A percentile compares a stretch with the other conserved stretches of the same genome.
Evolutionary conservation across 805 yeast genomes (phyloP).

Genomic region (Kodamaea nitidulidarum): DNA sequence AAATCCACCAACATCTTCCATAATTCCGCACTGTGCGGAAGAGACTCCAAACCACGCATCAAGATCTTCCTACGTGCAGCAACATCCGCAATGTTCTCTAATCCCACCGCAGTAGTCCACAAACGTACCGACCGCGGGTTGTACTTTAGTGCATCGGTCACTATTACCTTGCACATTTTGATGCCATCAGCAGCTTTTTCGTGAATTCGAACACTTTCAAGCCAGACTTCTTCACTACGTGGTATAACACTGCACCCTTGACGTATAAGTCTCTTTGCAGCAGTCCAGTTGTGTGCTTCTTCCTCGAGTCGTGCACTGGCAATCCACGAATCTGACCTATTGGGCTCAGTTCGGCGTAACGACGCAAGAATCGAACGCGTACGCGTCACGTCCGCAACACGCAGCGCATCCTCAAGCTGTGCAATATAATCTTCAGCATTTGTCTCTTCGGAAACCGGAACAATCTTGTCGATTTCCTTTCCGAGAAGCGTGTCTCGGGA

Average conservation of each 20-base stretch:
- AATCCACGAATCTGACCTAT: slow-evolving; percentile 76
- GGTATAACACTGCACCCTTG: slow-evolving; percentile 75
- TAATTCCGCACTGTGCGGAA: slow-evolving; percentile 54
- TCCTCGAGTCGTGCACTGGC: slow-evolving; percentile 80
- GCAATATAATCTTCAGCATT: slow-evolving; percentile 9
- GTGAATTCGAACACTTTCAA: slow-evolving; percentile 69
- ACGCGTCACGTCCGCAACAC: slow-evolving; percentile 53
- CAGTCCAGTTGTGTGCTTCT: slow-evolving; percentile 48
- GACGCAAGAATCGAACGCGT: slow-evolving; percentile 62
- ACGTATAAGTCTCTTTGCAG: slow-evolving; percentile 59
- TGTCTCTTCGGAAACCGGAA: slow-evolving; percentile 2
- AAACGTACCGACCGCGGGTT: slow-evolving; percentile 55
- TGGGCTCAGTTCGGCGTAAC: slow-evolving; percentile 67
- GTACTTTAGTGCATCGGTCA: slow-evolving; percentile 59
- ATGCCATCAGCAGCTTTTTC: slow-evolving; percentile 34
- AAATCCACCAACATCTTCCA: slow-evolving; percentile 66
- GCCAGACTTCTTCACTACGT: slow-evolving; percentile 70
- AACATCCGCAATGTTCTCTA: slow-evolving; percentile 51
- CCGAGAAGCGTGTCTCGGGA: slow-evolving; percentile 61
- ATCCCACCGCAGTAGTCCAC: slow-evolving; percentile 69
- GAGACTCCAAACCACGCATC: slow-evolving; percentile 64
- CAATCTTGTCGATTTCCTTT: slow-evolving; percentile 44
- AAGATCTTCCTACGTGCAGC: slow-evolving; percentile 53
- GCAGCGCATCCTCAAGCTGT: slow-evolving; percentile 1
- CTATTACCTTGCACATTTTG: slow-evolving; percentile 52